Conservation (phyloP, 2,329 filamentous ascomycete species). For the Epichloe glyceriae region DNA sequence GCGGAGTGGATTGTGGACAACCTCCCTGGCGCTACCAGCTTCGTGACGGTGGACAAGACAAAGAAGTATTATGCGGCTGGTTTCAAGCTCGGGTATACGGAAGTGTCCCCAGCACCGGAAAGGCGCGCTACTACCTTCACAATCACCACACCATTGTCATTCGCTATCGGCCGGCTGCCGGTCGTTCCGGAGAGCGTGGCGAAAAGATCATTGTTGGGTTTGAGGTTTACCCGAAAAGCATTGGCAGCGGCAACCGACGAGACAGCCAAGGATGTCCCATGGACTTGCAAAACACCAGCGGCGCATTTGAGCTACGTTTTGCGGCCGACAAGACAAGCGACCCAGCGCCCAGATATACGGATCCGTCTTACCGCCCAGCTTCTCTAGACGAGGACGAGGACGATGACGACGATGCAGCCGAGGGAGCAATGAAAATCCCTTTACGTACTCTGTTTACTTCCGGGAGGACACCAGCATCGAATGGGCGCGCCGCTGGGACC, state of each 20-base stretch:
- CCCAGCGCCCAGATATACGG: conserved; percentile 32
- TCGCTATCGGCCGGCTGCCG: conserved; percentile 60
- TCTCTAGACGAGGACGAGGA: conserved; percentile 30
- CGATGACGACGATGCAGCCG: conserved; percentile 48
- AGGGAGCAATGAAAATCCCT: conserved; percentile 56
- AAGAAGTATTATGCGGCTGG: conserved; percentile 82
- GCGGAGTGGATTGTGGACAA: conserved; percentile 92
- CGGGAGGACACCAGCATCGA: conserved; percentile 68
- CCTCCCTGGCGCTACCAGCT: conserved; percentile 75
- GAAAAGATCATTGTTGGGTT: conserved; percentile 78
- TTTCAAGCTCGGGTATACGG: conserved; percentile 75
- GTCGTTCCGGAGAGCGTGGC: conserved; percentile 52
- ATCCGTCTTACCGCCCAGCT: conserved; percentile 43
- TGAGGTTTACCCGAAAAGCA: conserved; percentile 80
- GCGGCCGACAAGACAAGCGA: conserved; percentile 46
- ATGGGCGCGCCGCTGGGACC: conserved; percentile 75
- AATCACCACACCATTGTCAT: conserved; percentile 83
- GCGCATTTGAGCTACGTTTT: conserved; percentile 57
- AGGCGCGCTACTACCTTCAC: conserved; percentile 61
- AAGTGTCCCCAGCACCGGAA: conserved; percentile 47
- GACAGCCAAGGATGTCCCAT: conserved; percentile 53
- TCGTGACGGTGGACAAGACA: conserved; percentile 73
- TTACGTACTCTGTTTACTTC: conserved; percentile 90
- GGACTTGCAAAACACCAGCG: conserved; percentile 48
- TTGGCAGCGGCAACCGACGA: conserved; percentile 47